Conservation (phyloP, 2,329 filamentous ascomycete genomes). For the Curvularia sp. region DNA sequence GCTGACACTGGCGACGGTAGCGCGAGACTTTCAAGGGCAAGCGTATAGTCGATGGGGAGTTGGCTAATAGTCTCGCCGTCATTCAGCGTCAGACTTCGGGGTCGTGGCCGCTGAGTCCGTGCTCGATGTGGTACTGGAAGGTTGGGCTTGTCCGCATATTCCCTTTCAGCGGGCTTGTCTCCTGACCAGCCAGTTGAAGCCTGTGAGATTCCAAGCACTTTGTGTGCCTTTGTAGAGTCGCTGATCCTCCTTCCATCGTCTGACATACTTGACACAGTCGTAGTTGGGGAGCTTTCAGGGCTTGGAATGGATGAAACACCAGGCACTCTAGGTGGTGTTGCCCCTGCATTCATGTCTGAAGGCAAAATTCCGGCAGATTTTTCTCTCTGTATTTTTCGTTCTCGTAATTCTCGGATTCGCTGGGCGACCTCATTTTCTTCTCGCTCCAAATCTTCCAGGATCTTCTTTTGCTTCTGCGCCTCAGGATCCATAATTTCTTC, state of each 20-base stretch:
- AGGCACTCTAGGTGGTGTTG: conserved; percentile 44
- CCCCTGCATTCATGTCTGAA: conserved; percentile 51
- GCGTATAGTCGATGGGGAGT: conserved; percentile 52
- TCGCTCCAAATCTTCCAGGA: conserved; percentile 45
- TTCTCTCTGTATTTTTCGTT: conserved; percentile 64
- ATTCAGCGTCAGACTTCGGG: conserved; percentile 45
- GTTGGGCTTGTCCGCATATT: conserved; percentile 14
- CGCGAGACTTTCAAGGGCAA: conserved; percentile 48
- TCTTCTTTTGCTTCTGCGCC: conserved; percentile 35
- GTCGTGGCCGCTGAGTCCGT: conserved; percentile 31
- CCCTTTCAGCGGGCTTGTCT: conserved; percentile 9
- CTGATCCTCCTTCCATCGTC: conserved; percentile 33
- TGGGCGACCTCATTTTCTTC: conserved; percentile 65
- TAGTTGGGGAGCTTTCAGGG: conserved; percentile 42
- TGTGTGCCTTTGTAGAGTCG: conserved; percentile 52
- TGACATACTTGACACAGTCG: conserved; percentile 43
- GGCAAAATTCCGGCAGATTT: conserved; percentile 48
- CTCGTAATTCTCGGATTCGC: conserved; percentile 64
- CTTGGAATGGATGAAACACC: conserved; percentile 45
- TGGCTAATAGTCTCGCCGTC: conserved; percentile 45
- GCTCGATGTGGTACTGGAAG: conserved; percentile 25
- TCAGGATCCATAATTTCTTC: conserved; percentile 25
- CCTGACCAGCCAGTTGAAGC: conserved; percentile 11
- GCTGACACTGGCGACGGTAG: conserved; percentile 27
- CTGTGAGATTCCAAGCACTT: conserved; percentile 49